Evolutionary conservation across 352 stramenopile species (phyloP).

Genomic region (Phytophthora sp.): DNA sequence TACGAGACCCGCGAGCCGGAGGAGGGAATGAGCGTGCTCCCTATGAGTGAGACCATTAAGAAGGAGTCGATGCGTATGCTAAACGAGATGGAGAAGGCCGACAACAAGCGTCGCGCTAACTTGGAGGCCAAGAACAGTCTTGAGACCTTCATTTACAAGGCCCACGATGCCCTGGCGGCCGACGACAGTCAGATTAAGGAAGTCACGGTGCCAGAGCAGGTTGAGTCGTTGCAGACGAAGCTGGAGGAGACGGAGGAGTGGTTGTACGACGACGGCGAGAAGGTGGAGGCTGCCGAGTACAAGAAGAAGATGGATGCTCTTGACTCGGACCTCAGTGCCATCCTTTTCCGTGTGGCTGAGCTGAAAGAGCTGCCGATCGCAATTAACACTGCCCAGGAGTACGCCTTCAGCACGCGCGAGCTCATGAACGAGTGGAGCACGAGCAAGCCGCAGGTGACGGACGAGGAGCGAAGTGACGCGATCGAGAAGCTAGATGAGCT

Average conservation of each 20-base stretch:
- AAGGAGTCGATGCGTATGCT: constrained; percentile 73
- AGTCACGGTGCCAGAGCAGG: constrained; percentile 86
- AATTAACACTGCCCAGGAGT: constrained; percentile 71
- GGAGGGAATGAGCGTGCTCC: constrained; percentile 57
- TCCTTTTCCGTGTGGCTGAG: constrained; percentile 92
- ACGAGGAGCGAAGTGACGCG: constrained; percentile 90
- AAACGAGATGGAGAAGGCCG: constrained; percentile 69
- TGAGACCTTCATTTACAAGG: constrained; percentile 94
- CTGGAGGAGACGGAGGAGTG: constrained; percentile 91
- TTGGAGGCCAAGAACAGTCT: constrained; percentile 91
- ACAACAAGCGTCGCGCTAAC: constrained; percentile 72
- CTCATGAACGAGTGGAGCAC: constrained; percentile 68
- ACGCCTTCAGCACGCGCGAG: constrained; percentile 65
- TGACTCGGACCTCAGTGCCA: constrained; percentile 81
- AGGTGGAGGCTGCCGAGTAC: constrained; percentile 85
- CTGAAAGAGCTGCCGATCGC: constrained; percentile 84
- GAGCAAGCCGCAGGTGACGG: constrained; percentile 86
- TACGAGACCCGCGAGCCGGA: constrained; percentile 42
- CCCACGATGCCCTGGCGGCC: constrained; percentile 86
- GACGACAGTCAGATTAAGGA: constrained; percentile 82
- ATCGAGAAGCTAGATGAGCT: constrained; percentile 87
- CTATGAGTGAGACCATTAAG: constrained; percentile 69
- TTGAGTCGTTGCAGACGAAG: constrained; percentile 75
- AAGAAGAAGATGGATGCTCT: constrained; percentile 86
- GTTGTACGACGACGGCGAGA: constrained; percentile 93